Base-by-base conservation (phyloP, 768 basidiomycete genomes). In the Neoboletus brunneissimus region DNA sequence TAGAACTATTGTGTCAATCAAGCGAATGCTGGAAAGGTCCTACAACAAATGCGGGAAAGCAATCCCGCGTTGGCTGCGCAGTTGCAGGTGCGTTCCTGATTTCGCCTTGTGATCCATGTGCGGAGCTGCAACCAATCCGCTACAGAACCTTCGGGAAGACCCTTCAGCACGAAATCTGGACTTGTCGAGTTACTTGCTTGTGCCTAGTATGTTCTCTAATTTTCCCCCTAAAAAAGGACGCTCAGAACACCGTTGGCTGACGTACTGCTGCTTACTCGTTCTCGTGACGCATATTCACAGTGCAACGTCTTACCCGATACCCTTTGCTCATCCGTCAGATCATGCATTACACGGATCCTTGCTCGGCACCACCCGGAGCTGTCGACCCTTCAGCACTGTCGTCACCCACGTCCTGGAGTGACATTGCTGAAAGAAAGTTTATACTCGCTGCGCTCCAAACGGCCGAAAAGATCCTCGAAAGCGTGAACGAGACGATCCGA, bases 261-360 rank as follows among this genome's bases (percentile, higher is more conserved):
- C 27, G 22, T 34, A 2, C 27, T 16, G 9, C 7, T 29, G n/a
- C 16, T 40, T 34, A 41, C 32, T 20, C 40, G 23, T n/a, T 18
- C 31, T 31, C 10, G 10, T 35, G 15, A 32, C 8, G 2, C 34
- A 16, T 41, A 20, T 57, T 46, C 48, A 29, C 57, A 94, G 91
- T 95, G 94, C 94, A 97, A 84, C 86, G 96, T 10, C 86, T 98
- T 54, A 97, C 96, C 0, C 81, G 93, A 54, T 99, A 98, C 67
- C 96, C 96, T 0, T 77, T 99, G 0, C 79, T 98, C 32, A 86
- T 98, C 60, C 85, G 86, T 52, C 90, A 92, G 73, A 90, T 97
- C 59, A 69, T 92, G 25, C 81, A 86, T 22, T 91, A 94, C 67
- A 94, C 93, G 2, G 85, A 88, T 25, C 58, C 76, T 1, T 37